Evolutionary conservation across 129 eudicot species (phyloP), one percentile per base, ranked within the genome.

Genomic region (Chrysanthemum makinoi): DNA sequence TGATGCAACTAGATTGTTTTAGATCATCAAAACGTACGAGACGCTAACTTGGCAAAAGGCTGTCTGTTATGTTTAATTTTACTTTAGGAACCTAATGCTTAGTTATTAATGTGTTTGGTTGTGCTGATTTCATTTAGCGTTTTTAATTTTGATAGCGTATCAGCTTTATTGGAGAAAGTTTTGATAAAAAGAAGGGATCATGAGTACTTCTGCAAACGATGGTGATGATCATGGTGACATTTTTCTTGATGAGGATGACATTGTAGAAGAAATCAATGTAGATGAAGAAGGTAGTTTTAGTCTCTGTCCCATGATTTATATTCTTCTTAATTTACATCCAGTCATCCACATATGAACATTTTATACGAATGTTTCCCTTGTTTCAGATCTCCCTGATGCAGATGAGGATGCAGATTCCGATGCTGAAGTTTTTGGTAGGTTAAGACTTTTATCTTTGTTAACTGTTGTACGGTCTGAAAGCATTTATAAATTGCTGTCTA

Each of bases 331-430:
- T 52, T 50, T 5, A 48, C 20, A 22, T 66, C 33, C 33, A 24
- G 26, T 24, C 28, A 26, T 26, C 43, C 43, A 60, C 61, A 26
- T 44, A 46, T 60, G 7, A 39, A 39, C 46, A 39, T 6, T 39
- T 39, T 17, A 16, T 26, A 22, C 11, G n/a, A 18, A 47, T 58
- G 33, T 24, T 78, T 46, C 73, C 17, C 14, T 77, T 77, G 64
- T 68, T 76, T 50, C 81, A 95, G 99, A 95, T 78, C 99, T 95
- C 62, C 96, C 94, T 10, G 99, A 95, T 70, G 97, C 89, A 43
- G 97, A 81, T 14, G 99, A 83, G n/a, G 96, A 88, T 53, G 96
- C 70, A 3, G 90, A 76, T 57, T 83, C 86, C 56, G 96, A 85
- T 74, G 73, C 67, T 6, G 96, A 89, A 82, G 79, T 62, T 22